Base-by-base conservation (phyloP, 805 yeast species). In the Cyberlindnera amylophila region DNA sequence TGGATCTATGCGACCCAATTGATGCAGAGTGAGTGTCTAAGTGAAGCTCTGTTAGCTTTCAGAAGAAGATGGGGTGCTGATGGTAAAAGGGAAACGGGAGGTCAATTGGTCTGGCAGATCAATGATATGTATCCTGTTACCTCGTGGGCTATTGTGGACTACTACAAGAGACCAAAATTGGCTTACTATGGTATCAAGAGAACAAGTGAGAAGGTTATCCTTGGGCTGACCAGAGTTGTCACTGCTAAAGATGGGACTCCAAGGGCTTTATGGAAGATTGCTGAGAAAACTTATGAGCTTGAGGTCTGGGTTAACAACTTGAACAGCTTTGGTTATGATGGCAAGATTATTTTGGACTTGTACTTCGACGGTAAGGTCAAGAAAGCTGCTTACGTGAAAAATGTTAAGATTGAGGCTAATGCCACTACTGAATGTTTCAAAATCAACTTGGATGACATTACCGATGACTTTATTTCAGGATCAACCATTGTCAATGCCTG, bases 101-200 rank as follows among this genome's bases (percentile, higher is more conserved):
- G 79, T 3, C 68, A 74, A 4, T 53, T 75, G 30, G 77, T 75
- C 7, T 75, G 80, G 80, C 80, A 75, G 55, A 53, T 71, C 19
- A 72, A 75, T 46, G 79, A 75, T 52, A 72, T 76, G 44, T 73
- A 77, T 74, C 79, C 79, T 1, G 72, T 64, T 2, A 65, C 77
- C 2, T 63, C 71, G n/a, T 75, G 80, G 79, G 59, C 78, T 1
- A 55, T 74, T 23, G 60, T 66, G 15, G 80, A 75, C 49, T 66
- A 52, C 43, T 68, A 58, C 41, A 53, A 52, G 31, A 53, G 69
- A 21, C 75, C 75, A 6, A 75, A 75, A 51, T 50, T 75, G 42
- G 72, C 70, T 0, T 75, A 67, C 51, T 75, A 69, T 49, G 68
- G 76, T 2, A 60, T 73, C 26, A 71, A 70, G 50, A 62, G 79